Conservation (phyloP, 208 protist species). For the Wallacemonas rigidus region DNA sequence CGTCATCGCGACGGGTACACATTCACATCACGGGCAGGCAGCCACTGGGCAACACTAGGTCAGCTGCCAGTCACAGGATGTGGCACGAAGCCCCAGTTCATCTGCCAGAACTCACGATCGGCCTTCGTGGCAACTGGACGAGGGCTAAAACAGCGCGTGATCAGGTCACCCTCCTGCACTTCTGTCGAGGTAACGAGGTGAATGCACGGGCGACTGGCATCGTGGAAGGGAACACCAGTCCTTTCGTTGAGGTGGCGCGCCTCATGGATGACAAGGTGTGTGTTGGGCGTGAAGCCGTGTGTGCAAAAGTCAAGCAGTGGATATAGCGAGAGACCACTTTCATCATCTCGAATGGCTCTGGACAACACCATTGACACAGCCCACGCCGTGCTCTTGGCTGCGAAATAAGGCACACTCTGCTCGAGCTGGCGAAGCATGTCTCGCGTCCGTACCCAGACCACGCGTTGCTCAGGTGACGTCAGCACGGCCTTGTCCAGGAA, state of each 20-base stretch:
- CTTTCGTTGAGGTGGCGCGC: constrained; percentile 3
- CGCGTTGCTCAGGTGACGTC: constrained; percentile 41
- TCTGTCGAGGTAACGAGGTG: constrained; percentile 53
- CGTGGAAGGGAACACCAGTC: constrained; percentile 39
- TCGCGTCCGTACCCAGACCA: constrained; percentile 65
- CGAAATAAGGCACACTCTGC: constrained; percentile 84
- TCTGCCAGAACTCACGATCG: constrained; percentile 77
- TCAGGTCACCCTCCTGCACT: constrained; percentile 44
- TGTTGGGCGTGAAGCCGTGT: constrained; percentile 69
- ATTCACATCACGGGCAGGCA: too few relatives aligned
- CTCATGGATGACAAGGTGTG: constrained; percentile 15
- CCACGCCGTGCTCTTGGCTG: constrained; percentile 73
- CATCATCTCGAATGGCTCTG: constrained; percentile 50
- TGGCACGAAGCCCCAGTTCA: constrained; percentile 78
- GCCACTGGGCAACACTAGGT: background rate
- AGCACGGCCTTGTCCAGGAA: constrained; percentile 65
- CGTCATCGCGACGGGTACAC: too few relatives aligned
- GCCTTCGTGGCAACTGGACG: constrained; percentile 40
- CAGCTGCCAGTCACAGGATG: background rate
- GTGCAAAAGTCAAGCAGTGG: constrained; percentile 85
- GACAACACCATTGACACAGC: constrained; percentile 81
- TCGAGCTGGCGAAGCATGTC: constrained; percentile 61
- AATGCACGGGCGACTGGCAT: constrained; percentile 35
- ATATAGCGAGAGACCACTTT: constrained; percentile 56
- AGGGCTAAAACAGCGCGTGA: constrained; percentile 66